A percentile compares a stretch with the other conserved stretches of the same genome.
phyloP scores from a whole-genome alignment of 2,329 filamentous ascomycete genomes.

The Arachnomyces sp. region DNA sequence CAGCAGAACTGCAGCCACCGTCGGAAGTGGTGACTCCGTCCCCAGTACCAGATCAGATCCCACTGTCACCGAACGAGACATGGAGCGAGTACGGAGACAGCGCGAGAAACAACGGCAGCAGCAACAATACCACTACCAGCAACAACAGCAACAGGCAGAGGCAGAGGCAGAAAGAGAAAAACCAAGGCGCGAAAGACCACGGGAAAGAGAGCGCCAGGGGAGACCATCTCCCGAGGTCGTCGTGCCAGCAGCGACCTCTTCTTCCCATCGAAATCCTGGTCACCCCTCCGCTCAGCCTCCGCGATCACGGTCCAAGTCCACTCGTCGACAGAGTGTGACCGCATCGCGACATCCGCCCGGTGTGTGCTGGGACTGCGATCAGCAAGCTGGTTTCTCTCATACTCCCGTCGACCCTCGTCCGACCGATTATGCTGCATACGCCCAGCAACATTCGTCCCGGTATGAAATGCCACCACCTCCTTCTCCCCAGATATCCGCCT shows the following conservation, averaged over 20 bases:
- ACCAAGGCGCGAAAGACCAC: conserved; percentile 8
- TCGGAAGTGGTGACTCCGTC: conserved; percentile 44
- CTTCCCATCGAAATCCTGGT: conserved; percentile 23
- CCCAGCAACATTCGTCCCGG: conserved; percentile 6
- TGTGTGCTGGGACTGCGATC: conserved; percentile 29
- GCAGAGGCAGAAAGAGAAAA: conserved; percentile 26
- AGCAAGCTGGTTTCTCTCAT: conserved; percentile 26
- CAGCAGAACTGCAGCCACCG: conserved; percentile 49
- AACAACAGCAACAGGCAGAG: conserved; percentile 26
- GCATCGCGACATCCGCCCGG: conserved; percentile 23
- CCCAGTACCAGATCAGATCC: conserved; percentile 36
- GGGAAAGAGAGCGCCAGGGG: conserved; percentile 15
- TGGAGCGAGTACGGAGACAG: conserved; percentile 13
- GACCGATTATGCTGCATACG: conserved; percentile 24
- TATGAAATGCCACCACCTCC: conserved; percentile 22
- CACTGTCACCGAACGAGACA: conserved; percentile 17
- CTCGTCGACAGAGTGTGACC: conserved; percentile 12
- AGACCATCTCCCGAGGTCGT: conserved; percentile 25
- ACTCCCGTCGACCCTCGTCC: conserved; percentile 24
- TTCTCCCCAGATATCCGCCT: conserved; percentile 17
- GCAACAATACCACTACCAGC: conserved; percentile 19
- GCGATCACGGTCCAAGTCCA: conserved; percentile 27
- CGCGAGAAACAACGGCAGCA: conserved; percentile 1
- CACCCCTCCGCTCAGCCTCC: conserved; percentile 21
- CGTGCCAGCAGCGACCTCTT: too few species aligned